Percentiles rank a stretch among this genome's conserved stretches.
Evolutionary conservation across 805 yeast genomes (phyloP).

Genomic region (Sugiyamaella chiloensis): DNA sequence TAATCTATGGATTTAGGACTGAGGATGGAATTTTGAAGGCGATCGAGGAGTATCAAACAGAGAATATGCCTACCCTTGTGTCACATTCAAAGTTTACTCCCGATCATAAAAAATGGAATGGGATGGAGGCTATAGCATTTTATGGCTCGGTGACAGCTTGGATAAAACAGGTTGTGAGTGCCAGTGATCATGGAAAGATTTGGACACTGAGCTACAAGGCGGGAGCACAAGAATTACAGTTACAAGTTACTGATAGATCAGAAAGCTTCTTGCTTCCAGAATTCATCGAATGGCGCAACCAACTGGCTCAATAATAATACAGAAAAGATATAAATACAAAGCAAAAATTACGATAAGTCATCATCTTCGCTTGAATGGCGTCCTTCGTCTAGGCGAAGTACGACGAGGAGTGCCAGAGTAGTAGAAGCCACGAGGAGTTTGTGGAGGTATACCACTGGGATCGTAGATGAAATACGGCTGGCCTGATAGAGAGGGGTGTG

Average conservation of each 20-base stretch:
- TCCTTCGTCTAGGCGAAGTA: constrained; percentile 2
- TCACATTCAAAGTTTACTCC: constrained; percentile 22
- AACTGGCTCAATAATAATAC: too few species aligned
- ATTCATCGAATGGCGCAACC: constrained; percentile 56
- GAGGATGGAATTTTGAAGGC: constrained; percentile 58
- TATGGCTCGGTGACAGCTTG: constrained; percentile 82
- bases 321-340: too few species aligned
- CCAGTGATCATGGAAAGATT: constrained; percentile 4
- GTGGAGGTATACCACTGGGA: background rate
- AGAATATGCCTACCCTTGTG: constrained; percentile 59
- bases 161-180: constrained; percentile 41
- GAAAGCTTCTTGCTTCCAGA: constrained; percentile 47
- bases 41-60: constrained; percentile 74
- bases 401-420: constrained; percentile 5
- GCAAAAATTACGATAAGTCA: background rate
- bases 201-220: constrained; percentile 59
- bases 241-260: constrained; percentile 10
- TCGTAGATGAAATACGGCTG: background rate
- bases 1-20: constrained; percentile 85
- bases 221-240: background rate
- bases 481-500: background rate
- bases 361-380: constrained; percentile 2
- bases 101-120: constrained; percentile 46
- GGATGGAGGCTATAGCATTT: constrained; percentile 78
- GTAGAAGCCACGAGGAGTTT: background rate